These are phyloP conservation scores for Circinella umbellata DNA, from an alignment of 371 early-diverging fungal genomes.

Conservation along the genomic window DNA sequence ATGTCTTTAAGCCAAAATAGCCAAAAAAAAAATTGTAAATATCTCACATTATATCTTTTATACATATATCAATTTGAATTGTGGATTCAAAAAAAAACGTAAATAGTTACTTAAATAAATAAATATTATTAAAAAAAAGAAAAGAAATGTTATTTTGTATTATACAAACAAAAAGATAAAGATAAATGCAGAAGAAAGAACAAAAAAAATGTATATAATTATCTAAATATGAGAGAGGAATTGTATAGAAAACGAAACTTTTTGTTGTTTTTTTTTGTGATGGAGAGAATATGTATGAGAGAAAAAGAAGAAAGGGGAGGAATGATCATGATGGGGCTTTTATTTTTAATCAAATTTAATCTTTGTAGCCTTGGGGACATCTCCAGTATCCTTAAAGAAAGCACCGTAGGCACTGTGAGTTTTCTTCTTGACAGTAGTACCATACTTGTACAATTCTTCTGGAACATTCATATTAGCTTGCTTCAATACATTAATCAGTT, in stretches of 20 bases:
- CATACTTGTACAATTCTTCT: conserved; percentile 87
- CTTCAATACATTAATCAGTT: conserved; percentile 89
- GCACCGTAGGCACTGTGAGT: conserved; percentile 94
- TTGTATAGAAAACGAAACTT: no score
- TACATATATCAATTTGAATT: not conserved
- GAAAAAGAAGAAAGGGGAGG: not conserved
- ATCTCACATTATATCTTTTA: no score
- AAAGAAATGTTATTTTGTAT: not conserved
- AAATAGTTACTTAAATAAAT: not conserved
- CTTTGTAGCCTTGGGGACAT: conserved; percentile 85
- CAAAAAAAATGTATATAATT: not conserved
- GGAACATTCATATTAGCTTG: conserved; percentile 90
- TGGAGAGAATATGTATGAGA: not conserved
- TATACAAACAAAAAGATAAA: not conserved
- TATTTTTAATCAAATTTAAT: conserved; percentile 74
- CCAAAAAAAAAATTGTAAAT: no score
- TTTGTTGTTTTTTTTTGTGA: not conserved
- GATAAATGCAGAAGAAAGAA: not conserved
- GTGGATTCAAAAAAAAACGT: no score
- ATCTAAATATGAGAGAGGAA: not conserved
- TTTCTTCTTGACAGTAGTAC: conserved; percentile 97
- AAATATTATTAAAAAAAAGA: not conserved
- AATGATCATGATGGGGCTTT: not conserved
- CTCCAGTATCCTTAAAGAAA: conserved; percentile 91
- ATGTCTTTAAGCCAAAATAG: no score